Percentiles rank a stretch among this genome's conserved stretches.
Conservation (phyloP, 805 yeast species). For the Candida adriatica region DNA sequence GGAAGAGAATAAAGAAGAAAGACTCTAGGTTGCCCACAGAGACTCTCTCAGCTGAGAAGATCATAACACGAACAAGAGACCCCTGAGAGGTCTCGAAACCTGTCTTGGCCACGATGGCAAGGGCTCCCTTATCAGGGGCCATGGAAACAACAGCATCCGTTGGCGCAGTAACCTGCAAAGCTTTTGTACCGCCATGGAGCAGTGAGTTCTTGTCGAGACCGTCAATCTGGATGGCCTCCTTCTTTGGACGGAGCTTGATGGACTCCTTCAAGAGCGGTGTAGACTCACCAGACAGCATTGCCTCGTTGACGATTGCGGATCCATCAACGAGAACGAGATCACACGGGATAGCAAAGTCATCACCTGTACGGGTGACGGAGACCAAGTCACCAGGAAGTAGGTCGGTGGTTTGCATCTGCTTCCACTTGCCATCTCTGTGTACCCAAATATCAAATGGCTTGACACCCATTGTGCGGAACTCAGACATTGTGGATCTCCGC, state of each 20-base stretch:
- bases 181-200: conserved; percentile 94
- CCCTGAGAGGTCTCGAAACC: conserved; percentile 99
- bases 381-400: conserved; percentile 90
- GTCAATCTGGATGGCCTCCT: conserved; percentile 63
- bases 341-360: conserved; percentile 91
- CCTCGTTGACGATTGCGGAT: conserved; percentile 93
- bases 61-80: conserved; percentile 94
- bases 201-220: conserved; percentile 85
- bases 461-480: conserved; percentile 95
- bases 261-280: conserved; percentile 95
- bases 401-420: conserved; percentile 57
- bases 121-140: conserved; percentile 83
- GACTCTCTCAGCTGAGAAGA: conserved; percentile 92
- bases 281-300: conserved; percentile 98
- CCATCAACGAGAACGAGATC: conserved; percentile 84
- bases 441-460: conserved; percentile 80
- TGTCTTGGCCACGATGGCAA: conserved; percentile 84
- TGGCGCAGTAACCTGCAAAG: conserved; percentile 81
- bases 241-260: conserved; percentile 69
- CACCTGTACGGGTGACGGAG: conserved; percentile 80
- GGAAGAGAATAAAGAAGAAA: conserved; percentile 81
- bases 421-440: conserved; percentile 68
- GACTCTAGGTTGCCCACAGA: conserved; percentile 96
- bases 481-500: conserved; percentile 89
- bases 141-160: conserved; percentile 41